Percentiles rank a stretch among this genome's conserved stretches.
These are phyloP conservation scores for Obelidium mucronatum DNA, from an alignment of 192 early-diverging fungal genomes.

Conservation along the genomic window DNA sequence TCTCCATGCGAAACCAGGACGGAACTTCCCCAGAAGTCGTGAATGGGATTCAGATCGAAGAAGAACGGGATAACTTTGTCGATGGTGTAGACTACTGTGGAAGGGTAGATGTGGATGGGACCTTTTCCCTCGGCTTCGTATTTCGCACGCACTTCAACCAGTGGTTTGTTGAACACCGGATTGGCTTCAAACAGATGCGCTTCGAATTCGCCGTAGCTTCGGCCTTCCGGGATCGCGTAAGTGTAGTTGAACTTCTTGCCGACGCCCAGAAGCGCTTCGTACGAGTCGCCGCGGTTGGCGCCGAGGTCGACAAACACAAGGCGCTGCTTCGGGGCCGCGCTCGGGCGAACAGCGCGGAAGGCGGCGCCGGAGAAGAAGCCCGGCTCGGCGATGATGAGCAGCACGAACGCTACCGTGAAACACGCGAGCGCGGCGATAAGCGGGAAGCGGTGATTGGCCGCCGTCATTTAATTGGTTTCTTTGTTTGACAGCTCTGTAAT, in stretches of 20 bases:
- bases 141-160: neutral
- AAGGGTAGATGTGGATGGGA: neutral
- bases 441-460: too few species aligned
- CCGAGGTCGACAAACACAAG: conserved; percentile 28
- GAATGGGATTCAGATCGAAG: conserved; percentile 1
- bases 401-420: too few species aligned
- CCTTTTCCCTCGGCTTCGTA: neutral
- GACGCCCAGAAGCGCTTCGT: neutral
- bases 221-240: conserved; percentile 1
- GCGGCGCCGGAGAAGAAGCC: too few species aligned
- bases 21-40: conserved; percentile 14
- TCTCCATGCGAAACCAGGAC: neutral
- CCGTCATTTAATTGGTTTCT: too few species aligned
- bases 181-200: conserved; percentile 29
- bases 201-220: conserved; percentile 6
- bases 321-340: neutral
- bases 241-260: conserved; percentile 15
- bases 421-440: too few species aligned
- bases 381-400: too few species aligned
- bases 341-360: too few species aligned
- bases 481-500: too few species aligned
- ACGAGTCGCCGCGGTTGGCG: conserved; percentile 20
- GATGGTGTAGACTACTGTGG: conserved; percentile 15
- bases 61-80: neutral
- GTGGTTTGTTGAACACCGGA: neutral